Evolutionary conservation across 2,329 filamentous ascomycete species (phyloP).

Genomic region (Rhexocercosporidium sp.): DNA sequence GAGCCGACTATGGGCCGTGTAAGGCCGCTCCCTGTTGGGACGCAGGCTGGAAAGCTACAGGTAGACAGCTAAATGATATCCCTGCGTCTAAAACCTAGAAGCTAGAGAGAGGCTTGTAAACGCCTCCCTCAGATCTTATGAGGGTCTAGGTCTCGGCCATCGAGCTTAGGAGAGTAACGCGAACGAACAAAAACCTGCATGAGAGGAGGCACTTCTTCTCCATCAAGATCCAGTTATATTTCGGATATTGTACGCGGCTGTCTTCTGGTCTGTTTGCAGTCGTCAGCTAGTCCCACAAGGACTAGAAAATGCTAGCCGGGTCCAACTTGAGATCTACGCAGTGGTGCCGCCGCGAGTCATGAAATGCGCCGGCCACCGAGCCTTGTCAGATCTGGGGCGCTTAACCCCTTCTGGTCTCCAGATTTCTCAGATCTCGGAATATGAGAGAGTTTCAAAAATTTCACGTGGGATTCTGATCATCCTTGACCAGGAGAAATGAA

Average conservation of each 20-base stretch:
- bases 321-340: not conserved
- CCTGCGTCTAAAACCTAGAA: not conserved
- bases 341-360: constrained; percentile 6
- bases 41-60: not conserved
- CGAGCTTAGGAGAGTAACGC: not conserved
- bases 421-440: not conserved
- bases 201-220: not conserved
- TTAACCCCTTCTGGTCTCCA: not conserved
- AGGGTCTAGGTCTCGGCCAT: not conserved
- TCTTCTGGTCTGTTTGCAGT: not conserved
- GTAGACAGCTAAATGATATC: not conserved
- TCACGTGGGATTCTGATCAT: not conserved
- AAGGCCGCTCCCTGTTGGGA: not conserved
- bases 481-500: constrained; percentile 21
- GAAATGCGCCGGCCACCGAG: not conserved
- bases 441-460: not conserved
- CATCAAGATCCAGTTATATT: not conserved
- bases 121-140: not conserved
- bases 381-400: constrained; percentile 4
- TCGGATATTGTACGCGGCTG: not conserved
- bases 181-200: too few species aligned
- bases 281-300: not conserved
- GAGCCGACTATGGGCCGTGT: not conserved
- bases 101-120: not conserved
- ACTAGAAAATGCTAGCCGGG: not conserved